phyloP scores from a whole-genome alignment of 768 basidiomycete species.

The Kwoniella sp. region DNA sequence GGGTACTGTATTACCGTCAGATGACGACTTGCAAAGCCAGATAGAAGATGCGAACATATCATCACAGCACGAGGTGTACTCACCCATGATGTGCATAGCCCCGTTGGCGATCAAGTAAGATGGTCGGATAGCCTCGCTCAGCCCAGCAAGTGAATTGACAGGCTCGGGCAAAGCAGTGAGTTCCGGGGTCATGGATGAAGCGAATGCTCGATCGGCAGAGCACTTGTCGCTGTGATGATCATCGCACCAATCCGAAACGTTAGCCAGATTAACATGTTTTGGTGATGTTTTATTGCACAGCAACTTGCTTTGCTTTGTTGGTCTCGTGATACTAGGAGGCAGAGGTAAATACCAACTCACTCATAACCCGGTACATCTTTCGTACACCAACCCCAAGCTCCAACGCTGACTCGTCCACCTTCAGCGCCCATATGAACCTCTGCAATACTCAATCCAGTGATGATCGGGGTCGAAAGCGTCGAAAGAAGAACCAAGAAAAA shows the following conservation, averaged over 20 bases:
- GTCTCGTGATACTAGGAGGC: too few relatives aligned
- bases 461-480: conserved; percentile 37
- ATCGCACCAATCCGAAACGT: too few relatives aligned
- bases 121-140: conserved; percentile 13
- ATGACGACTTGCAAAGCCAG: too few relatives aligned
- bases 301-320: too few relatives aligned
- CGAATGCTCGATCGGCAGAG: conserved; percentile 20
- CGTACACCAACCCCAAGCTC: conserved; percentile 47
- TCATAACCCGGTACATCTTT: conserved; percentile 15
- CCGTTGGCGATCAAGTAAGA: conserved; percentile 32
- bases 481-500: conserved; percentile 34
- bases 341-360: too few relatives aligned
- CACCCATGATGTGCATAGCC: conserved; percentile 34
- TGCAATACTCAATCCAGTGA: conserved; percentile 31
- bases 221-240: conserved; percentile 16
- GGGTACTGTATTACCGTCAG: too few relatives aligned
- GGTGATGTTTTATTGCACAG: too few relatives aligned
- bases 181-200: conserved; percentile 6
- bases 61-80: conserved; percentile 3
- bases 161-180: conserved; percentile 12
- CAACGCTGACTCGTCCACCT: conserved; percentile 26
- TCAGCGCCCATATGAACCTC: conserved; percentile 7
- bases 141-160: conserved; percentile 11
- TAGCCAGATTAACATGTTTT: too few relatives aligned
- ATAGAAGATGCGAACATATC: background rate